Evolutionary conservation across 2,329 filamentous ascomycete species (phyloP).

Genomic region (Fusarium equiseti): DNA sequence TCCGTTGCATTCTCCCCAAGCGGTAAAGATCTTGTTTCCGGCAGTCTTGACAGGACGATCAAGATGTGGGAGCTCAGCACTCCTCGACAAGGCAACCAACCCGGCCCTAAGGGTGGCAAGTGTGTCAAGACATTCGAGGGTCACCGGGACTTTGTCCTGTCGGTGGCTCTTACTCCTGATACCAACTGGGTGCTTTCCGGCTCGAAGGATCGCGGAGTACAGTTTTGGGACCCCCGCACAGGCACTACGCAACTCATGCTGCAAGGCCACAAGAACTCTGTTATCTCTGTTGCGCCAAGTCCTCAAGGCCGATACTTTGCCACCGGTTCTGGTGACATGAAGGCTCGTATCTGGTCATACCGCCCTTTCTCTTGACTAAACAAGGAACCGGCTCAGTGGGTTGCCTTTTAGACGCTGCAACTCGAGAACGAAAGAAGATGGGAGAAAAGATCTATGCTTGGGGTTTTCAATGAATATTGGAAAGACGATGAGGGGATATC

Average conservation of each 20-base stretch:
- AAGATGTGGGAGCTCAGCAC: conserved; percentile 97
- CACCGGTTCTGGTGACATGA: conserved; percentile 97
- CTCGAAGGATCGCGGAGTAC: conserved; percentile 95
- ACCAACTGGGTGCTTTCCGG: conserved; percentile 96
- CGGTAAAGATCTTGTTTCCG: conserved; percentile 91
- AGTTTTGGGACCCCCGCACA: conserved; percentile 97
- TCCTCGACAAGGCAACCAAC: conserved; percentile 74
- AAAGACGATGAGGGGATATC: conserved; percentile 21
- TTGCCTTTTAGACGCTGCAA: conserved; percentile 30
- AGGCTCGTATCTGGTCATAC: conserved; percentile 96
- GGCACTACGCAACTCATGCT: conserved; percentile 97
- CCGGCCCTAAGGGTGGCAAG: conserved; percentile 84
- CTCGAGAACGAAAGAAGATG: conserved; percentile 13
- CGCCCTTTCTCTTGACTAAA: conserved; percentile 57
- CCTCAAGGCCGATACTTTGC: conserved; percentile 90
- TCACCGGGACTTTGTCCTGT: conserved; percentile 97
- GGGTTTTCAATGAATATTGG: conserved; percentile 25
- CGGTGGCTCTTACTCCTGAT: conserved; percentile 93
- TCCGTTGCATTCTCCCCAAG: conserved; percentile 96
- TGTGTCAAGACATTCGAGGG: conserved; percentile 98
- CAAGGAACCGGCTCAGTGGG: conserved; percentile 37
- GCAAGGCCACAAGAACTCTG: conserved; percentile 98
- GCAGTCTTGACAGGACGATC: conserved; percentile 97
- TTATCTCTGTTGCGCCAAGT: conserved; percentile 96
- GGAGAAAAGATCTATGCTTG: conserved; percentile 19